Conservation (phyloP, 805 yeast species). For the Kodamaea restingae region DNA sequence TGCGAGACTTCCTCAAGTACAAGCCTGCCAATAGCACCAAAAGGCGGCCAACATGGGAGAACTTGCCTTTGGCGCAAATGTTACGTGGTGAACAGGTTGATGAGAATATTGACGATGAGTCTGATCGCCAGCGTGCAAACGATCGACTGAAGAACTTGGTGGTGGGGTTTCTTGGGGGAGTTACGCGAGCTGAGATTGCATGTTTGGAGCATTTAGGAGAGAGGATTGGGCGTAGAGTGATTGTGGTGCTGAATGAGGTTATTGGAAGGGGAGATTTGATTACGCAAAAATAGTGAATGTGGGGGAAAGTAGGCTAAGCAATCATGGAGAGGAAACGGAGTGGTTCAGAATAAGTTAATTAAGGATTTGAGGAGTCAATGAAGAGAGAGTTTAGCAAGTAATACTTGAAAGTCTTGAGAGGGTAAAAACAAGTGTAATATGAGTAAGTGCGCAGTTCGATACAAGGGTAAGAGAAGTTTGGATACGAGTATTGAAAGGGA, state of each 20-base stretch:
- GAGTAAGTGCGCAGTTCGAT: no score
- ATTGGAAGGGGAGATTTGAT: constrained; percentile 7
- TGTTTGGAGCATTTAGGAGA: constrained; percentile 61
- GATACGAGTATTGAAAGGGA: no score
- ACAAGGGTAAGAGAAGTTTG: no score
- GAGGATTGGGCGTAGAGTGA: constrained; percentile 36
- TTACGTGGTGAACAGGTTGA: constrained; percentile 40
- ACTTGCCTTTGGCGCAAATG: constrained; percentile 36
- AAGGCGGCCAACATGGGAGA: constrained; percentile 44
- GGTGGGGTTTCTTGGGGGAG: constrained; percentile 73
- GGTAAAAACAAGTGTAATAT: no score
- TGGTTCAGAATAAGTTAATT: no score
- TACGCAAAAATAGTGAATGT: background rate
- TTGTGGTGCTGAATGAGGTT: constrained; percentile 36
- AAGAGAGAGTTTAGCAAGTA: no score
- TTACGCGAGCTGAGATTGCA: constrained; percentile 80
- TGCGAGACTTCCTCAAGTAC: constrained; percentile 46
- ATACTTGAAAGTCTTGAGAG: no score
- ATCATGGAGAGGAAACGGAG: no score
- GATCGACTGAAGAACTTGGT: constrained; percentile 28
- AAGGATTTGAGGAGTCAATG: background rate
- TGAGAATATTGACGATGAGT: constrained; percentile 26
- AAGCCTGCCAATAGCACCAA: constrained; percentile 35
- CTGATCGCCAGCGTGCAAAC: constrained; percentile 6
- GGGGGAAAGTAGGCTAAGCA: no score